Percentiles rank a stretch among this genome's conserved stretches.
These are phyloP conservation scores for Pelargonium myrrhifolium DNA, from an alignment of 441 rosid species.

Conservation along the genomic window DNA sequence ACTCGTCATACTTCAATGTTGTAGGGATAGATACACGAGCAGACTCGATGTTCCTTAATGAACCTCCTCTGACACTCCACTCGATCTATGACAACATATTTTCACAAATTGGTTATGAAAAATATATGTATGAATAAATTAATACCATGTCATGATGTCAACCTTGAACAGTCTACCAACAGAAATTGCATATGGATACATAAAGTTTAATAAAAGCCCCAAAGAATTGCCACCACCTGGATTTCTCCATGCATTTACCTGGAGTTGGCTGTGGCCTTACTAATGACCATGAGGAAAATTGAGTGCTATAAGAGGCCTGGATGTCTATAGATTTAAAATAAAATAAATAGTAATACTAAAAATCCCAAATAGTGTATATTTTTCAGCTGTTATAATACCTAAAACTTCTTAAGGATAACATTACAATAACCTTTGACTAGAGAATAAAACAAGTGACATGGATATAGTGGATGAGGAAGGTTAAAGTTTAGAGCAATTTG, in stretches of 20 bases:
- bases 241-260: too few species aligned
- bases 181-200: too few species aligned
- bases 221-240: too few species aligned
- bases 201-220: too few species aligned
- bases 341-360: too few species aligned
- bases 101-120: constrained; percentile 9
- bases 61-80: constrained; percentile 84
- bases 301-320: too few species aligned
- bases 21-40: constrained; percentile 86
- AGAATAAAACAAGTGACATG: not conserved
- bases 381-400: too few species aligned
- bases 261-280: too few species aligned
- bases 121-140: not conserved
- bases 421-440: not conserved
- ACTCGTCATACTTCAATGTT: constrained; percentile 64
- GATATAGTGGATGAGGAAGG: constrained; percentile 9
- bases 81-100: constrained; percentile 48
- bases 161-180: not conserved
- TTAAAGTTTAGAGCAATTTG: constrained; percentile 6
- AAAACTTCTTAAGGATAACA: too few species aligned
- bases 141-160: not conserved
- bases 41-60: constrained; percentile 75
- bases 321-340: too few species aligned
- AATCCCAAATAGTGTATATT: too few species aligned
- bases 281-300: too few species aligned